Percentiles rank a stretch among this genome's conserved stretches.
Evolutionary conservation across 2,329 filamentous ascomycete genomes (phyloP).

Genomic region (Pseudogymnoascus sp.): DNA sequence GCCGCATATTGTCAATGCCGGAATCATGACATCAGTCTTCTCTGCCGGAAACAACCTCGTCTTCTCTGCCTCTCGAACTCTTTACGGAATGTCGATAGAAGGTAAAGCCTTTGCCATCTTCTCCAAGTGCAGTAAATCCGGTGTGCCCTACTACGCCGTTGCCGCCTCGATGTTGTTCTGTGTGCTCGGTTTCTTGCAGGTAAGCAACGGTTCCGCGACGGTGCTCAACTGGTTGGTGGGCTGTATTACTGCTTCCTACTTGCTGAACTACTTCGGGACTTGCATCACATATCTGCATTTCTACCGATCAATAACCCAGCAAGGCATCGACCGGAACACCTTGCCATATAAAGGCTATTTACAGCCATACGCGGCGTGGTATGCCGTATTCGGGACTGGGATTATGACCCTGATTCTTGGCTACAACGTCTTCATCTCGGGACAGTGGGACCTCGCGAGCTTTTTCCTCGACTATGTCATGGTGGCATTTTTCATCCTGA

Average conservation of each 20-base stretch:
- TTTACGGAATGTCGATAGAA: constrained; percentile 59
- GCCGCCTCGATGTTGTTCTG: constrained; percentile 58
- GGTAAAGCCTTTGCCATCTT: constrained; percentile 58
- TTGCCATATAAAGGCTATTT: constrained; percentile 63
- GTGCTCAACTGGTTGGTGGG: constrained; percentile 37
- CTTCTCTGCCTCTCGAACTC: constrained; percentile 59
- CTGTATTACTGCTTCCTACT: constrained; percentile 63
- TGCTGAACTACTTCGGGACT: constrained; percentile 65
- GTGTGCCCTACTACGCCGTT: constrained; percentile 56
- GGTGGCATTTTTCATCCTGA: constrained; percentile 56
- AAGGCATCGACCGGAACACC: constrained; percentile 57
- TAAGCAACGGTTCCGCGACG: constrained; percentile 39
- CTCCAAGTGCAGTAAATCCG: constrained; percentile 50
- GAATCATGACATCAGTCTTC: constrained; percentile 59
- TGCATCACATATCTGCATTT: constrained; percentile 66
- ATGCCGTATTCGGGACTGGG: constrained; percentile 53
- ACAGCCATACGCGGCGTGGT: constrained; percentile 65
- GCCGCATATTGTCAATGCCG: constrained; percentile 61
- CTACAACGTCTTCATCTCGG: constrained; percentile 66
- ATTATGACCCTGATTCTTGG: constrained; percentile 69
- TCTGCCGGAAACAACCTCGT: constrained; percentile 53
- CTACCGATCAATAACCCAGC: constrained; percentile 57
- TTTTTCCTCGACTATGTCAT: constrained; percentile 71
- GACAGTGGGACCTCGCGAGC: constrained; percentile 57
- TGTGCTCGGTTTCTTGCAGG: constrained; percentile 63